Conservation (phyloP, 2,329 filamentous ascomycete species). For the Lanzia echinophila region DNA sequence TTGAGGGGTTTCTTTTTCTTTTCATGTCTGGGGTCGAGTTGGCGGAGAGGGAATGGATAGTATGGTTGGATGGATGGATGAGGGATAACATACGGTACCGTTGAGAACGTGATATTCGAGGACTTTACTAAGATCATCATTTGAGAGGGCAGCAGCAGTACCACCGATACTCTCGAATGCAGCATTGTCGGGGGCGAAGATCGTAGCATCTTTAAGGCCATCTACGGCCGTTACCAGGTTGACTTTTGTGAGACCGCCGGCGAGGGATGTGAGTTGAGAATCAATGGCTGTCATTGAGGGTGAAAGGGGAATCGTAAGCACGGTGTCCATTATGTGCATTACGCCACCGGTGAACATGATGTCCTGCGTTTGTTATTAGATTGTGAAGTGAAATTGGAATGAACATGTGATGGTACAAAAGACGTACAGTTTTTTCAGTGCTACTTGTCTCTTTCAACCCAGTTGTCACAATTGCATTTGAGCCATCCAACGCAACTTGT, state of each 20-base stretch:
- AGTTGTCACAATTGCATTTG: conserved; percentile 3
- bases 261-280: conserved; percentile 34
- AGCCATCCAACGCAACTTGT: conserved; percentile 12
- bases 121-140: conserved; percentile 26
- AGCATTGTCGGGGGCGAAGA: conserved; percentile 32
- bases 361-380: conserved; percentile 31
- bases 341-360: conserved; percentile 43
- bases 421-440: conserved; percentile 38
- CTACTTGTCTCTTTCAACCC: conserved; percentile 8
- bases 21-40: background rate
- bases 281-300: conserved; percentile 33
- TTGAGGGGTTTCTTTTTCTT: background rate
- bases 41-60: background rate
- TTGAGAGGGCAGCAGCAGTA: conserved; percentile 28
- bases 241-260: conserved; percentile 31
- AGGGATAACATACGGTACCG: background rate
- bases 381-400: conserved; percentile 34
- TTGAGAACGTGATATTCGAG: conserved; percentile 27
- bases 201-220: conserved; percentile 44
- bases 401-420: conserved; percentile 30
- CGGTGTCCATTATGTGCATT: conserved; percentile 46
- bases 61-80: background rate
- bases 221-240: conserved; percentile 32
- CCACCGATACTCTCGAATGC: conserved; percentile 33
- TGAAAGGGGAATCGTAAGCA: conserved; percentile 41